Base-by-base conservation (phyloP, 768 basidiomycete species). In the Xerocomellus chrysenteron region DNA sequence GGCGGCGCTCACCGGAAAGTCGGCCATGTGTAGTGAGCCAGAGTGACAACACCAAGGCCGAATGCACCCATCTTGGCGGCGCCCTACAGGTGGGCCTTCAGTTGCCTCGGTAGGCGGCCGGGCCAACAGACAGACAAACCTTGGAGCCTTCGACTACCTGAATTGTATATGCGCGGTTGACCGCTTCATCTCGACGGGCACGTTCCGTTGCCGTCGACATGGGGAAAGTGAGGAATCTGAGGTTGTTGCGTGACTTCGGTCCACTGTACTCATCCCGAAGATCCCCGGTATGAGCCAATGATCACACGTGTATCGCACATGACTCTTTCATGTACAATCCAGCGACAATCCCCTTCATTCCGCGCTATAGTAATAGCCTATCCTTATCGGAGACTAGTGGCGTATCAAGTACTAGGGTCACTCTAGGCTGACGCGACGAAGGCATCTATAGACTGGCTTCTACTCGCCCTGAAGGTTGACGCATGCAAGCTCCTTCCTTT, bases 11-110 rank as follows among this genome's bases (percentile, higher is more conserved):
- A 88, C 88, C 85, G 79, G 70, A 92, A 91, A 33, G 76, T 62
- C 33, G 88, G 88, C 85, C 85, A 92, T n/a, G 78, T 74, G 67
- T 84, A 80, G 64, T 92, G 87, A 14, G 75, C 83, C 46, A 92
- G 73, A 43, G 82, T 77, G 11, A 83, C 79, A 28, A 83, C 66
- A n/a, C 86, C 86, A 35, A 83, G 58, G 5, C 88, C 85, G 44
- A 87, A 60, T 39, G 74, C 78, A 14, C 80, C 80, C 52, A 76
- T 76, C 65, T 79, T 75, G 51, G 76, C 69, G 55, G 80, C 85
- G 54, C 85, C 84, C 82, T 89, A 21, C 36, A 12, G 12, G n/a
- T 47, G 37, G 47, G 37, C 9, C 26, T 26, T 54, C 26, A 55
- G 33, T 32, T 56, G 24, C 36, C 21, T 53, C 35, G 40, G 33